Percentiles rank a stretch among this genome's conserved stretches.
phyloP scores from a whole-genome alignment of 768 basidiomycete species.

The Amanita polypyramis region DNA sequence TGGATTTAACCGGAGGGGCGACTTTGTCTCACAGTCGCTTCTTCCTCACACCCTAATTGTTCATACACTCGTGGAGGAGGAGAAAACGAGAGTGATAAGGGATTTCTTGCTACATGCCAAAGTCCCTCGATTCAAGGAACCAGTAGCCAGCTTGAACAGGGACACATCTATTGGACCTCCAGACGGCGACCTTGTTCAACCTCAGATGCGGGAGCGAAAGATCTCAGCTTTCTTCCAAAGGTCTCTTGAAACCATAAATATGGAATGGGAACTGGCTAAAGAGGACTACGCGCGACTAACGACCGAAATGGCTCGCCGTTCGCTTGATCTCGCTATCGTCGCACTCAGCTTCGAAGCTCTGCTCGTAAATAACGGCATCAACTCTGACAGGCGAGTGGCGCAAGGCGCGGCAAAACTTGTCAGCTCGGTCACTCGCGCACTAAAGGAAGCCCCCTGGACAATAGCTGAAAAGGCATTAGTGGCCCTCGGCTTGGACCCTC shows the following conservation, averaged over 20 bases:
- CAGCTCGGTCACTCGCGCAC: conserved; percentile 22
- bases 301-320: conserved; percentile 53
- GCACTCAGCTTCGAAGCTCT: conserved; percentile 62
- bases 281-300: conserved; percentile 30
- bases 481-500: conserved; percentile 52
- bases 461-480: conserved; percentile 55
- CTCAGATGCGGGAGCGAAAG: conserved; percentile 49
- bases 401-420: conserved; percentile 49
- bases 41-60: conserved; percentile 66
- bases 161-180: neutral
- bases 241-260: conserved; percentile 39
- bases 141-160: neutral
- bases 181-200: conserved; percentile 27
- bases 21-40: conserved; percentile 35
- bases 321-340: conserved; percentile 58
- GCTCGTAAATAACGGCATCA: conserved; percentile 54
- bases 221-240: conserved; percentile 55
- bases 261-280: conserved; percentile 33
- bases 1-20: conserved; percentile 34
- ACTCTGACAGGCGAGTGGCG: conserved; percentile 48
- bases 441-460: conserved; percentile 42
- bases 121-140: conserved; percentile 33
- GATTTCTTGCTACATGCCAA: conserved; percentile 61
- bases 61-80: conserved; percentile 48
- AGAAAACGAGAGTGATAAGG: conserved; percentile 46